These are phyloP conservation scores for Leptodermis oblonga DNA, from an alignment of 257 asterid genomes.

Conservation along the genomic window DNA sequence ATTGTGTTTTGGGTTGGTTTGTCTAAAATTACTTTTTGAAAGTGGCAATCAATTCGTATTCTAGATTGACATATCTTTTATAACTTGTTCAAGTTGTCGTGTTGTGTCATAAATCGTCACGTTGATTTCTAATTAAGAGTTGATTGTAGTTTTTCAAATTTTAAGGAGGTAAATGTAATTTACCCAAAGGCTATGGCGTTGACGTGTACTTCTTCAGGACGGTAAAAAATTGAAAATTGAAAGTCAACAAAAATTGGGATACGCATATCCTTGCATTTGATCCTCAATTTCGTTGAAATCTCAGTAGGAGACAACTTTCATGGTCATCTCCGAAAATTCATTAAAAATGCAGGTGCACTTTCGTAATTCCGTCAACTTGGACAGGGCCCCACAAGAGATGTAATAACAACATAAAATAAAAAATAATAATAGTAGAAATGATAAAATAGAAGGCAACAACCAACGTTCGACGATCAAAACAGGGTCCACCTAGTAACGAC, in stretches of 20 bases:
- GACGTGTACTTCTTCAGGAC: not conserved
- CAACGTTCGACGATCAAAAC: not conserved
- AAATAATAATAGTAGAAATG: not conserved
- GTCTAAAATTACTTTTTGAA: no score
- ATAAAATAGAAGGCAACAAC: not conserved
- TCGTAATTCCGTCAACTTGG: not conserved
- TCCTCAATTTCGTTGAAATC: not conserved
- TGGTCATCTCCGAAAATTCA: constrained; percentile 4
- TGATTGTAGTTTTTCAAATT: no score
- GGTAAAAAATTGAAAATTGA: not conserved
- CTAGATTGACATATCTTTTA: no score
- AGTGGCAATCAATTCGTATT: no score
- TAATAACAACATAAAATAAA: not conserved
- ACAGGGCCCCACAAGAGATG: not conserved
- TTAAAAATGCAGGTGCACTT: not conserved
- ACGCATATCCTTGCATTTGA: not conserved
- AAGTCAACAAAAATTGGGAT: not conserved
- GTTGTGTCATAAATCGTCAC: no score
- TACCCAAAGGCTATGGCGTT: not conserved
- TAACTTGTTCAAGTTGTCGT: no score
- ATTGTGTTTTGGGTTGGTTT: no score
- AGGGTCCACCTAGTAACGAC: constrained; percentile 14
- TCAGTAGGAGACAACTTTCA: not conserved
- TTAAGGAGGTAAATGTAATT: no score
- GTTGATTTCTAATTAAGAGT: no score